These are phyloP conservation scores for Torulaspora indica DNA, from an alignment of 805 yeast genomes.

Conservation along the genomic window DNA sequence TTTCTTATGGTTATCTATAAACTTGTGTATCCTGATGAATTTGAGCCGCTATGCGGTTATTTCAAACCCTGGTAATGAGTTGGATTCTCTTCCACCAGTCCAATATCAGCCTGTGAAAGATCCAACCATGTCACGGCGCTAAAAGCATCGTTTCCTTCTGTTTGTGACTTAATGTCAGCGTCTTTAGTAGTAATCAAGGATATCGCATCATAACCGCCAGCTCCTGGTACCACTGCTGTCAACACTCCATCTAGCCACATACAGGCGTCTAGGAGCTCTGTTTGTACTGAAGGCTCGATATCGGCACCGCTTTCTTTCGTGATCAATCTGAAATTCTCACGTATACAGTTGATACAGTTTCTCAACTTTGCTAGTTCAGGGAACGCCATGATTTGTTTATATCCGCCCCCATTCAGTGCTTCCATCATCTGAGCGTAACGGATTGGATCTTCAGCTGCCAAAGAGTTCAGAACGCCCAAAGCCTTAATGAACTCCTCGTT, in stretches of 20 bases:
- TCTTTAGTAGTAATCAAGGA: conserved; percentile 58
- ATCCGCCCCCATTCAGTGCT: conserved; percentile 14
- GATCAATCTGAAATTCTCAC: conserved; percentile 54
- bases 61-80: conserved; percentile 26
- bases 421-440: conserved; percentile 36
- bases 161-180: conserved; percentile 34
- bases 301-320: conserved; percentile 70
- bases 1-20: conserved; percentile 3
- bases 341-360: conserved; percentile 45
- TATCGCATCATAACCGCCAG: conserved; percentile 96
- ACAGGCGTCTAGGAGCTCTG: conserved; percentile 58
- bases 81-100: conserved; percentile 48
- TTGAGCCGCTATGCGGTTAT: background rate
- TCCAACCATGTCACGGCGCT: conserved; percentile 61
- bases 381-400: conserved; percentile 10
- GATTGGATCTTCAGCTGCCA: conserved; percentile 33
- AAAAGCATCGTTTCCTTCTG: conserved; percentile 35
- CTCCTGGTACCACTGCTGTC: conserved; percentile 98
- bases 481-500: conserved; percentile 54
- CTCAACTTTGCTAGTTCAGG: conserved; percentile 36
- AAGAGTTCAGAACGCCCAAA: conserved; percentile 40
- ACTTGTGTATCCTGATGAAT: background rate
- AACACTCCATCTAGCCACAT: conserved; percentile 63
- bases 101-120: conserved; percentile 56
- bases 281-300: conserved; percentile 82